Conservation (phyloP, 306 rosid genomes). For the Prunus davidiana region DNA sequence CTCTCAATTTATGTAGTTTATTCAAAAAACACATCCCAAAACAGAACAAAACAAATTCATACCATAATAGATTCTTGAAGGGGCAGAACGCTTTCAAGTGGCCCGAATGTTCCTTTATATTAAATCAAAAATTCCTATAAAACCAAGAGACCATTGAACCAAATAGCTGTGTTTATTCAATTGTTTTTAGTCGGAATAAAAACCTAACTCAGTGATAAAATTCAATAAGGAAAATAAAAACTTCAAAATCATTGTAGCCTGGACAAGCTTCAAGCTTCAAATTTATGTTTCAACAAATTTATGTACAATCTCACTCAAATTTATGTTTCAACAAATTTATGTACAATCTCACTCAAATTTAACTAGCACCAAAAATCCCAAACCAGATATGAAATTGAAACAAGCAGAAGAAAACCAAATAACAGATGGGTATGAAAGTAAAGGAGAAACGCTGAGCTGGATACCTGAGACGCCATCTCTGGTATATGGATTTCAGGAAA, state of each 20-base stretch:
- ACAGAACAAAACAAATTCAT: background rate
- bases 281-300: background rate
- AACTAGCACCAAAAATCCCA: background rate
- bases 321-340: background rate
- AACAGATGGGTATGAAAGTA: too few species aligned
- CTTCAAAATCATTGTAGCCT: background rate
- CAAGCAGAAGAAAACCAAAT: background rate
- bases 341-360: background rate
- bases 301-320: background rate
- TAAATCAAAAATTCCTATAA: background rate
- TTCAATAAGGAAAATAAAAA: background rate
- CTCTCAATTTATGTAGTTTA: background rate
- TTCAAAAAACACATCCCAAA: background rate
- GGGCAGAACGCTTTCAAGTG: background rate
- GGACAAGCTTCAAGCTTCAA: background rate
- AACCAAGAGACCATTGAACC: background rate
- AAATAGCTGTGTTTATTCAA: background rate
- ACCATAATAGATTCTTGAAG: background rate
- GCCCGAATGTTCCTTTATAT: background rate
- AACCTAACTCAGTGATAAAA: background rate
- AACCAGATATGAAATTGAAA: background rate
- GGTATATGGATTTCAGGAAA: background rate
- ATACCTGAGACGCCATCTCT: conserved; percentile 19
- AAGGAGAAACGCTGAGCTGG: background rate
- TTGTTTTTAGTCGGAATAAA: background rate